These are phyloP conservation scores for Rubus idaeus DNA, from an alignment of 306 rosid genomes.

Conservation along the genomic window DNA sequence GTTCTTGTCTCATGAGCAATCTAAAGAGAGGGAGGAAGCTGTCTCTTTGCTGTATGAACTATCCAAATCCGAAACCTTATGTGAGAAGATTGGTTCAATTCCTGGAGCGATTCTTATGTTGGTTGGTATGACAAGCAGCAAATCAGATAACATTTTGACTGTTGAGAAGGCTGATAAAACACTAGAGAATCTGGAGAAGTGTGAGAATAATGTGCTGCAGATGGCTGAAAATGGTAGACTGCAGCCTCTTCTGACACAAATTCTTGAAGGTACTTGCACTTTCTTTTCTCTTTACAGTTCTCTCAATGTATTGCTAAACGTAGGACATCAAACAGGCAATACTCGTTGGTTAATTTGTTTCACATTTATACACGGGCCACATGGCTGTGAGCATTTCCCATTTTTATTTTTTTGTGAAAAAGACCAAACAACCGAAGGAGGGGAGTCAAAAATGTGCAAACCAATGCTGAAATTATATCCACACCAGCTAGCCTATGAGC, in stretches of 20 bases:
- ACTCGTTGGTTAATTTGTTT: constrained; percentile 7
- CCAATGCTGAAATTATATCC: no score
- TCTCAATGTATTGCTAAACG: neutral
- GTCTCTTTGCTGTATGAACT: constrained; percentile 92
- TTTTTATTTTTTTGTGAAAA: neutral
- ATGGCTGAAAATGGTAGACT: constrained; percentile 94
- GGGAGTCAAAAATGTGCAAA: no score
- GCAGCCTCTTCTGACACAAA: constrained; percentile 78
- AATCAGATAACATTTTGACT: constrained; percentile 72
- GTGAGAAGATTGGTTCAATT: constrained; percentile 90
- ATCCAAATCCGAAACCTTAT: constrained; percentile 74
- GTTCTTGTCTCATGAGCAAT: constrained; percentile 73
- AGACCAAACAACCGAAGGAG: neutral
- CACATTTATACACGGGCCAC: neutral
- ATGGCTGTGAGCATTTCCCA: neutral
- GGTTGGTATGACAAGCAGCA: constrained; percentile 96
- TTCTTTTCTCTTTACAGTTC: constrained; percentile 2
- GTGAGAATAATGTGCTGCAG: constrained; percentile 83
- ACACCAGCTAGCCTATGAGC: no score
- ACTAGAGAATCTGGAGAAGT: constrained; percentile 78
- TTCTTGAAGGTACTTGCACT: constrained; percentile 76
- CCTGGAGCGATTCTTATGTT: constrained; percentile 92
- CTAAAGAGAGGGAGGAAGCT: constrained; percentile 91
- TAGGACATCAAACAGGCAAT: neutral
- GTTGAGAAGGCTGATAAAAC: constrained; percentile 79